phyloP scores from a whole-genome alignment of 306 rosid genomes.

The Medicago truncatula region DNA sequence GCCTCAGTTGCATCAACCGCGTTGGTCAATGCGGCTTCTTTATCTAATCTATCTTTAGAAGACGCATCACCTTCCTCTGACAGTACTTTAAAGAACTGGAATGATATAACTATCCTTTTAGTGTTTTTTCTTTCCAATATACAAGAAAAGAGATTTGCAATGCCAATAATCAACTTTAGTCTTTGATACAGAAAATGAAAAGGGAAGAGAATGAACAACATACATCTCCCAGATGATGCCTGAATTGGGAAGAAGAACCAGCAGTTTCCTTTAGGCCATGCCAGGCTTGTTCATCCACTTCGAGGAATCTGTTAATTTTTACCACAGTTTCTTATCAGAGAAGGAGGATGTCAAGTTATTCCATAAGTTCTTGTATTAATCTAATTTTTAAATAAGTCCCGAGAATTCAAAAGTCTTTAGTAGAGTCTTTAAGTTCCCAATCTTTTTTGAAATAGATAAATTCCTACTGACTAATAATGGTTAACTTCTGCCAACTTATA shows the following conservation, averaged over 20 bases:
- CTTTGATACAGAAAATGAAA: background rate
- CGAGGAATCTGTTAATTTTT: constrained; percentile 53
- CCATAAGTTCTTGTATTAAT: background rate
- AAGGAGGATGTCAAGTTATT: constrained; percentile 1
- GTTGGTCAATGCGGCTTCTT: constrained; percentile 71
- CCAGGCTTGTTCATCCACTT: constrained; percentile 58
- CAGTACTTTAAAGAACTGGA: constrained; percentile 77
- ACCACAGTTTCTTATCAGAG: constrained; percentile 8
- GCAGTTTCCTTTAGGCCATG: constrained; percentile 57
- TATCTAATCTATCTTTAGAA: constrained; percentile 54
- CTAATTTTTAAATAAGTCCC: background rate
- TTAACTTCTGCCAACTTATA: background rate
- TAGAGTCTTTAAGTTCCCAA: background rate
- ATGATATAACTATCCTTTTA: constrained; percentile 30
- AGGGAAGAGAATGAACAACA: constrained; percentile 34
- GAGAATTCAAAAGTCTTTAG: background rate
- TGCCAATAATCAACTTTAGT: constrained; percentile 6
- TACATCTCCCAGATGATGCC: constrained; percentile 58
- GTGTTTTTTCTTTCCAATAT: constrained; percentile 17
- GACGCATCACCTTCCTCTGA: constrained; percentile 60
- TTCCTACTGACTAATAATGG: background rate
- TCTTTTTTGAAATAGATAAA: background rate
- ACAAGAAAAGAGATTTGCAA: background rate
- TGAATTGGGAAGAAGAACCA: constrained; percentile 56
- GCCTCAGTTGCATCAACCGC: constrained; percentile 59